A percentile compares a stretch with the other conserved stretches of the same genome.
Evolutionary conservation across 768 basidiomycete genomes (phyloP).

Genomic region (Daedaleopsis nitida): DNA sequence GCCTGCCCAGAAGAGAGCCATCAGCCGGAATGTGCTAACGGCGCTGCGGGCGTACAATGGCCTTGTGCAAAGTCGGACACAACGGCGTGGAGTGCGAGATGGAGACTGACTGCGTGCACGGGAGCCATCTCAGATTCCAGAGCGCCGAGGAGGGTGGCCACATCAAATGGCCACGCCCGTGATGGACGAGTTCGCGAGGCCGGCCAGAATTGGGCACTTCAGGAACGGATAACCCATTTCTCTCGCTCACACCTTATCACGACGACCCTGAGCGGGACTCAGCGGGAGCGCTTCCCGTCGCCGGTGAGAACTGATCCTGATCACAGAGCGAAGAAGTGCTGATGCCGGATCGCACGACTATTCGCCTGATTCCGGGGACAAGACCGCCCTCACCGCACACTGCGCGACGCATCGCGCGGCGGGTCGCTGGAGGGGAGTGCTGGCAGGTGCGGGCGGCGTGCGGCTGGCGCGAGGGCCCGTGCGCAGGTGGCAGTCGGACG

Average conservation of each 20-base stretch:
- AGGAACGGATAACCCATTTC: conserved; percentile 20
- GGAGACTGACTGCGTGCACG: background rate
- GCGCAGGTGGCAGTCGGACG: background rate
- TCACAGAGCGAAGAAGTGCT: conserved; percentile 10
- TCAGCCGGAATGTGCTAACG: conserved; percentile 10
- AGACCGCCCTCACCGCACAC: background rate
- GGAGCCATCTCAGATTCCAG: conserved; percentile 13
- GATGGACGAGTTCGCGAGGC: no score
- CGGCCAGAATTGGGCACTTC: background rate
- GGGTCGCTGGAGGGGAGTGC: no score
- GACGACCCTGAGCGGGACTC: conserved; percentile 23
- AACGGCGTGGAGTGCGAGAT: background rate
- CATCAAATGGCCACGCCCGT: conserved; percentile 4
- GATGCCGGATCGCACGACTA: conserved; percentile 12
- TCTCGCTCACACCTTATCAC: conserved; percentile 26
- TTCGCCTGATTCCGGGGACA: background rate
- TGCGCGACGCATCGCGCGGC: no score
- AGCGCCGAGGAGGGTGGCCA: background rate
- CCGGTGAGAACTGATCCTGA: conserved; percentile 14
- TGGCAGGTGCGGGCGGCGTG: no score
- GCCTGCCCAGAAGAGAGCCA: conserved; percentile 2
- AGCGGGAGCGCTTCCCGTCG: conserved; percentile 1
- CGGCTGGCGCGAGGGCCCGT: no score
- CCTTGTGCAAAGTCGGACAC: conserved; percentile 11
- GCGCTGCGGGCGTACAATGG: conserved; percentile 11